Base-by-base conservation (phyloP, 305 asterid genomes). In the Salvia sclarea region DNA sequence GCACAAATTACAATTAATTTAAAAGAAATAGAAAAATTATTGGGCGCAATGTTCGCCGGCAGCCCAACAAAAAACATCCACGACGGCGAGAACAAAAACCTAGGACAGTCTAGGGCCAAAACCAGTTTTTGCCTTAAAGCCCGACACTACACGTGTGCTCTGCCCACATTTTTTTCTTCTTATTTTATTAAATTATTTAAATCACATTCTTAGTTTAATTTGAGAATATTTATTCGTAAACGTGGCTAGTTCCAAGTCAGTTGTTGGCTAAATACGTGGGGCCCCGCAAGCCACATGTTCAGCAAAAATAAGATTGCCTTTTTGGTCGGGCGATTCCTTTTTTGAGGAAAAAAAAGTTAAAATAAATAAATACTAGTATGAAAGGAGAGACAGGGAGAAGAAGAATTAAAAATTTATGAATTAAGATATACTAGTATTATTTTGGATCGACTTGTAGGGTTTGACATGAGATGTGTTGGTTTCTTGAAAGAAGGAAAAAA, bases 111-210 rank as follows among this genome's bases (percentile, higher is more conserved):
- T 6, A 60, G 3, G 30, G 30, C 53, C 21, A 21, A 9, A 24
- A 18, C 22, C 14, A n/a, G 64, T 44, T 61, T 41, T 31, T 25
- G 72, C 13, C 64, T 40, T 48, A 18, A 65, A 44, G 11, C 33
- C 72, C 80, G 66, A 70, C 80, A 75, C 65, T 70, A 41, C 80
- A 64, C 80, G 76, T 76, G 79, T 57, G 66, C 37, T 53, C 65
- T 59, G 6, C 58, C 58, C n/a, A 1, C 24, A 8, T 31, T 9
- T 45, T 33, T 10, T 16, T 5, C 21, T 57, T 1, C 1, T 33
- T 14, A 9, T 9, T 14, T 3, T 12, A 24, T 12, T 64, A 10
- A 13, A 1, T 22, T 40, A 14, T 40, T 10, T 13, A 0, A 4
- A 1, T 13, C 14, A 22, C 30, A 16, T 6, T 10, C 0, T 30